Percentiles rank a stretch among this genome's conserved stretches.
Evolutionary conservation across 345 rosid species (phyloP).

Genomic region (Rhizophora mangle): DNA sequence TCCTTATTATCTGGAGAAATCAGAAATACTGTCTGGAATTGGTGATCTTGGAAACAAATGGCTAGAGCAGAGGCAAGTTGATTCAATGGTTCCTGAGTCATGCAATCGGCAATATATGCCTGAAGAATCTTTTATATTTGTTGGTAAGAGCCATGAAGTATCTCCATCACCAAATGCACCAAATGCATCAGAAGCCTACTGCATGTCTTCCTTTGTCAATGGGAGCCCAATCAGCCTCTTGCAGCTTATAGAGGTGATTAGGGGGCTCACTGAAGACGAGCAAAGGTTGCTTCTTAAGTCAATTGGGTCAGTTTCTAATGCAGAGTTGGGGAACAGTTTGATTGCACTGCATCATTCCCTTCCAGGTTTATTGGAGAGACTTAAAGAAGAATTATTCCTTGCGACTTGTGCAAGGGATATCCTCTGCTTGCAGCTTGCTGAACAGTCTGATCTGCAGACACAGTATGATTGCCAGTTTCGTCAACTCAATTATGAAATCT

Average conservation of each 20-base stretch:
- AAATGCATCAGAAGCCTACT: slow-evolving; percentile 22
- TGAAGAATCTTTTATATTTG: slow-evolving; percentile 34
- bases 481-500: slow-evolving; percentile 42
- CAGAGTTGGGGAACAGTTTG: slow-evolving; percentile 26
- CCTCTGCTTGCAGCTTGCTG: slow-evolving; percentile 53
- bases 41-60: slow-evolving; percentile 12
- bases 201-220: slow-evolving; percentile 30
- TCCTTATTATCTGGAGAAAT: slow-evolving; percentile 19
- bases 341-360: slow-evolving; percentile 10
- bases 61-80: slow-evolving; percentile 24
- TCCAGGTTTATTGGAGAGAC: slow-evolving; percentile 36
- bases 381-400: slow-evolving; percentile 59
- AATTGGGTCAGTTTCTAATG: slow-evolving; percentile 34
- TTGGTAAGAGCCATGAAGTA: slow-evolving; percentile 30
- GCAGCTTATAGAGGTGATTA: slow-evolving; percentile 46
- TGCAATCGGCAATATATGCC: slow-evolving; percentile 34
- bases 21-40: slow-evolving; percentile 23
- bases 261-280: slow-evolving; percentile 57
- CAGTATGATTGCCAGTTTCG: slow-evolving; percentile 39
- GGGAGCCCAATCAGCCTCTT: slow-evolving; percentile 33
- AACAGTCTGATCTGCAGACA: slow-evolving; percentile 46
- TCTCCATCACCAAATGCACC: slow-evolving; percentile 24
- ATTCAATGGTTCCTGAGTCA: slow-evolving; percentile 26
- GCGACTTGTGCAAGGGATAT: slow-evolving; percentile 50
- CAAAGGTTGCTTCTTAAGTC: slow-evolving; percentile 44